Conservation (phyloP, 2,329 filamentous ascomycete genomes). For the Phoma sp. region DNA sequence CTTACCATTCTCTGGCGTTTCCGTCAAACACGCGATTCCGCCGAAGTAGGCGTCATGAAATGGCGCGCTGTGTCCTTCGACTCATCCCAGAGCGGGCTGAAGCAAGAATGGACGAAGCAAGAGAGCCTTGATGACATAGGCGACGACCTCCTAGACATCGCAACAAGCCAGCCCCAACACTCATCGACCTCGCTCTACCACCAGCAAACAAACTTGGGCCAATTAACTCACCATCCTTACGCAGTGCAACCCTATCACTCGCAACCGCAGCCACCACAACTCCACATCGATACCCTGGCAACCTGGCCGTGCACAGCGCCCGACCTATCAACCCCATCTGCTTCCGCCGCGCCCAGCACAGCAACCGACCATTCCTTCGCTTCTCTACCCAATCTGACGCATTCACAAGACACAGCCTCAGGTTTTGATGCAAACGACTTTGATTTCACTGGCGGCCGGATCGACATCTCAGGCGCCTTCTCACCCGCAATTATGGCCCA, state of each 20-base stretch:
- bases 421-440: conserved; percentile 45
- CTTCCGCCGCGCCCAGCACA: conserved; percentile 27
- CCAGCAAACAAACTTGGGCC: conserved; percentile 20
- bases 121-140: conserved; percentile 21
- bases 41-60: conserved; percentile 40
- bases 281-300: conserved; percentile 36
- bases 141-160: conserved; percentile 2
- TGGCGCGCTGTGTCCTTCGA: conserved; percentile 46
- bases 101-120: conserved; percentile 28
- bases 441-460: conserved; percentile 51
- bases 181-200: conserved; percentile 22
- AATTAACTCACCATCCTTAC: conserved; percentile 24
- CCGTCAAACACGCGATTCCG: conserved; percentile 34
- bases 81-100: background rate
- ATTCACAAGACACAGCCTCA: conserved; percentile 28
- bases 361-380: conserved; percentile 40
- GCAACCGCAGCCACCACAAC: conserved; percentile 25
- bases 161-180: background rate
- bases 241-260: conserved; percentile 18
- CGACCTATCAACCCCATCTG: conserved; percentile 33
- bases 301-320: conserved; percentile 27
- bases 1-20: conserved; percentile 52
- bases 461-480: conserved; percentile 47
- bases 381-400: conserved; percentile 29
- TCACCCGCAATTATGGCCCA: conserved; percentile 40